Evolutionary conservation across 495 filamentous ascomycete genomes (phyloP).

Genomic region (Penicillium parvum): DNA sequence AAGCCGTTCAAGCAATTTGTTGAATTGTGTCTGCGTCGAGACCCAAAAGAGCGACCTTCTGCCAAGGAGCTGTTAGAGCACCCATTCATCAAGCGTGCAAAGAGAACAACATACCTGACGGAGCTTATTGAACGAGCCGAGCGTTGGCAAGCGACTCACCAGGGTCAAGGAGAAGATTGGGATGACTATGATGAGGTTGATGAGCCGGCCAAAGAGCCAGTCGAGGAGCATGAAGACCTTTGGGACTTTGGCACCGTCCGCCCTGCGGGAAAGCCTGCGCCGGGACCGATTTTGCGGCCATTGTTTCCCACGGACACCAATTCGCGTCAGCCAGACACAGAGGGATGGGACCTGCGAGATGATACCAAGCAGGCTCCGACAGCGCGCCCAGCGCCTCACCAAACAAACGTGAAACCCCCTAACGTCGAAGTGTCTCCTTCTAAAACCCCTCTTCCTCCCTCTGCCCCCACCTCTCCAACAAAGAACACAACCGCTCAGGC

Average conservation of each 20-base stretch:
- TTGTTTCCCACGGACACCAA: slow-evolving; percentile 75
- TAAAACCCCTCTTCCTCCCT: slow-evolving; percentile 15
- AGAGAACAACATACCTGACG: slow-evolving; percentile 84
- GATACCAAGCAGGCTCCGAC: slow-evolving; percentile 29
- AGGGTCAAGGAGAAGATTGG: slow-evolving; percentile 48
- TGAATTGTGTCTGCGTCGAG: slow-evolving; percentile 77
- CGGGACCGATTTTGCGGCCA: slow-evolving; percentile 47
- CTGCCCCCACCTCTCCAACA: slow-evolving; percentile 8
- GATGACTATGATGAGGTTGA: slow-evolving; percentile 49
- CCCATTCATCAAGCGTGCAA: slow-evolving; percentile 82
- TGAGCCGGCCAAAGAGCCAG: slow-evolving; percentile 29
- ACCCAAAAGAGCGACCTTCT: slow-evolving; percentile 80
- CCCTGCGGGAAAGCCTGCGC: slow-evolving; percentile 52
- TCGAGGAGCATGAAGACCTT: slow-evolving; percentile 54
- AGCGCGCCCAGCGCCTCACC: slow-evolving; percentile 3
- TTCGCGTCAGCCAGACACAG: slow-evolving; percentile 47
- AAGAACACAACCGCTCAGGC: slow-evolving; percentile 7
- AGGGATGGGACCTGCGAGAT: slow-evolving; percentile 39
- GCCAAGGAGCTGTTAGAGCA: slow-evolving; percentile 86
- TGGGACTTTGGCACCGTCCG: slow-evolving; percentile 96
- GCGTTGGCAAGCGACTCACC: slow-evolving; percentile 64
- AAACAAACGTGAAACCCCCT: neutral
- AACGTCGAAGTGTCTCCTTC: slow-evolving; percentile 8
- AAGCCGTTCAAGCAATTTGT: slow-evolving; percentile 94
- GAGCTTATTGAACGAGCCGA: slow-evolving; percentile 89